Evolutionary conservation across 208 protist species (phyloP), one percentile per base, ranked within the genome.

Genomic region (Jaenimonas drosophilae): DNA sequence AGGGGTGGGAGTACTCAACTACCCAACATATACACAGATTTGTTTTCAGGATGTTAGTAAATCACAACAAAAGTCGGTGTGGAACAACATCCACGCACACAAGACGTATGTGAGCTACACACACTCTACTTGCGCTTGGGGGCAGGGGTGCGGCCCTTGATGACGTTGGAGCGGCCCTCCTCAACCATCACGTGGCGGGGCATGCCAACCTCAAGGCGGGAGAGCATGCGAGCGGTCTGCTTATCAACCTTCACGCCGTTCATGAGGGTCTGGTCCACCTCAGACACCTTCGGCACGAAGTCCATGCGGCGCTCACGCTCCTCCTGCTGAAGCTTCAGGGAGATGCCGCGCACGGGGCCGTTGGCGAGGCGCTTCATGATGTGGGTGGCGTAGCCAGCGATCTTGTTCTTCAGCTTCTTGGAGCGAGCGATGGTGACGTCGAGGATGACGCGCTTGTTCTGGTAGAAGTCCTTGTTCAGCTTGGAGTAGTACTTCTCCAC

Each of bases 361-460:
- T 96, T 88, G 40, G 90, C 71, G 34, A 99, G 97, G 56, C 97
- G 81, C 78, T 95, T 97, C 97, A 99, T 99, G 61, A 99, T 88
- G 76, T 98, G 96, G 32, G 98, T 99, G 23, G 95, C 66, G 86
- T 98, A 99, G 45, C 97, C 98, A 56, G 97, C 95, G 59, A 99
- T 99, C 91, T 99, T 99, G 95, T 99, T 99, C 76, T 99, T 91
- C 59, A 99, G 86, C 59, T 98, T 88, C 92, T 99, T 99, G 47
- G 97, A 98, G 52, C 92, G 94, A 43, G 99, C 97, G 49, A 95
- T 87, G 39, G 97, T 98, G 29, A 99, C 94, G 59, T 99, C 97
- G 45, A 97, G 68, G 39, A 91, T 55, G 29, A 94, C 59, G 30
- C 78, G 78, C 90, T 99, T 99, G 96, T 99, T 99, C 72, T 93